Evolutionary conservation across 495 filamentous ascomycete genomes (phyloP).

Genomic region (Annulohypoxylon maeteangense): DNA sequence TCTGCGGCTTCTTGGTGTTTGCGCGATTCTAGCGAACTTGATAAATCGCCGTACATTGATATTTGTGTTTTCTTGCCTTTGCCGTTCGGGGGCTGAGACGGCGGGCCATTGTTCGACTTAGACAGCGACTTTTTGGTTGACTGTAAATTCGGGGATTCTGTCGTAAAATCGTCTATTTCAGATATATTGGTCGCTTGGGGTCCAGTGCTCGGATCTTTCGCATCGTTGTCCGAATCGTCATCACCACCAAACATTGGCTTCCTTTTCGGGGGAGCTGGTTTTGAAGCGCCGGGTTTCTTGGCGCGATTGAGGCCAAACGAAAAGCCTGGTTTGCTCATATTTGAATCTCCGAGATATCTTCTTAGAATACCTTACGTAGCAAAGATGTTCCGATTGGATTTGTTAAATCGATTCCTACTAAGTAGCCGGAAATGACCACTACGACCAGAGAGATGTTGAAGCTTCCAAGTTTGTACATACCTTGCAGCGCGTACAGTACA

Average conservation of each 20-base stretch:
- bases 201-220: slow-evolving; percentile 27
- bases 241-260: slow-evolving; percentile 64
- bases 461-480: neutral
- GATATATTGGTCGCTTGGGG: slow-evolving; percentile 45
- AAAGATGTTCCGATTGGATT: neutral
- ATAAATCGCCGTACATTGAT: slow-evolving; percentile 64
- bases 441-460: neutral
- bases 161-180: slow-evolving; percentile 49
- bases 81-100: slow-evolving; percentile 44
- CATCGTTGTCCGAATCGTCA: slow-evolving; percentile 60
- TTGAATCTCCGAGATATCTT: neutral
- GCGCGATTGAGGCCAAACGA: slow-evolving; percentile 54
- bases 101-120: slow-evolving; percentile 40
- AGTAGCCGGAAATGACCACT: slow-evolving; percentile 22
- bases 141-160: slow-evolving; percentile 15
- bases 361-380: neutral
- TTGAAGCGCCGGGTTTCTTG: slow-evolving; percentile 45
- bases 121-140: slow-evolving; percentile 38
- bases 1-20: slow-evolving; percentile 68
- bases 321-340: slow-evolving; percentile 49
- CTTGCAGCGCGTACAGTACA: too few species aligned
- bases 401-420: neutral
- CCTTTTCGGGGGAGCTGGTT: slow-evolving; percentile 54
- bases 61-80: slow-evolving; percentile 49
- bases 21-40: slow-evolving; percentile 63